Conservation (phyloP, 2,329 filamentous ascomycete genomes). For the Ustulina deusta region DNA sequence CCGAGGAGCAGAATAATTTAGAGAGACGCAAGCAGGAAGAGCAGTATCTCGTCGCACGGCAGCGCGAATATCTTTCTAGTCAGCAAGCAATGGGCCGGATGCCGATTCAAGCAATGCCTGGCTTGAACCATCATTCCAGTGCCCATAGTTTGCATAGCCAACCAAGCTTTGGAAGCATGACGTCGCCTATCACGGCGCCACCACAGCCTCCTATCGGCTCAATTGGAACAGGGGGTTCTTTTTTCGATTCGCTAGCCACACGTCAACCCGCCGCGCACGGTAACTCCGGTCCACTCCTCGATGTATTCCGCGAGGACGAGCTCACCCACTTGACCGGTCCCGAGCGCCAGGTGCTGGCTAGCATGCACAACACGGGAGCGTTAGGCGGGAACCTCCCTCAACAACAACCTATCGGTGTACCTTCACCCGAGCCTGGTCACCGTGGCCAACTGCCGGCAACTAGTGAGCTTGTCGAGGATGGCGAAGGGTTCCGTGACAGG, state of each 20-base stretch:
- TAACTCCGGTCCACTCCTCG: constrained; percentile 60
- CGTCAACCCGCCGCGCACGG: constrained; percentile 55
- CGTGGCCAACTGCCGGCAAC: constrained; percentile 63
- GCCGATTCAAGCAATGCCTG: constrained; percentile 68
- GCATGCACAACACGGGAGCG: constrained; percentile 52
- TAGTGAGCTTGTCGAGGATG: constrained; percentile 65
- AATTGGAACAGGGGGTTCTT: constrained; percentile 72
- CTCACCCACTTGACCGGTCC: constrained; percentile 71
- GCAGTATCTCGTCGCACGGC: constrained; percentile 94
- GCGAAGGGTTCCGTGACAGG: constrained; percentile 74
- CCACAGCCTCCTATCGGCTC: constrained; percentile 67
- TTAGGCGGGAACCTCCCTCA: constrained; percentile 52
- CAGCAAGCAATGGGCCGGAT: constrained; percentile 84
- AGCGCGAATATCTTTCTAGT: constrained; percentile 91
- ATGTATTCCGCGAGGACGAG: constrained; percentile 78
- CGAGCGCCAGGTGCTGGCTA: constrained; percentile 66
- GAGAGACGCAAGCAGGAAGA: constrained; percentile 98
- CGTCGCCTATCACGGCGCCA: constrained; percentile 78
- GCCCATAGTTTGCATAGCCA: constrained; percentile 97
- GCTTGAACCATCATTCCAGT: constrained; percentile 91
- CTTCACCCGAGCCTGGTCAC: constrained; percentile 54
- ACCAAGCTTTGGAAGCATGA: constrained; percentile 94
- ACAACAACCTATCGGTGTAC: constrained; percentile 56
- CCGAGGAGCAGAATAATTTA: constrained; percentile 96
- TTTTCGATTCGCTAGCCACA: constrained; percentile 73